Conservation (phyloP, 2,329 filamentous ascomycete genomes). For the Ceratocystis ficicola region DNA sequence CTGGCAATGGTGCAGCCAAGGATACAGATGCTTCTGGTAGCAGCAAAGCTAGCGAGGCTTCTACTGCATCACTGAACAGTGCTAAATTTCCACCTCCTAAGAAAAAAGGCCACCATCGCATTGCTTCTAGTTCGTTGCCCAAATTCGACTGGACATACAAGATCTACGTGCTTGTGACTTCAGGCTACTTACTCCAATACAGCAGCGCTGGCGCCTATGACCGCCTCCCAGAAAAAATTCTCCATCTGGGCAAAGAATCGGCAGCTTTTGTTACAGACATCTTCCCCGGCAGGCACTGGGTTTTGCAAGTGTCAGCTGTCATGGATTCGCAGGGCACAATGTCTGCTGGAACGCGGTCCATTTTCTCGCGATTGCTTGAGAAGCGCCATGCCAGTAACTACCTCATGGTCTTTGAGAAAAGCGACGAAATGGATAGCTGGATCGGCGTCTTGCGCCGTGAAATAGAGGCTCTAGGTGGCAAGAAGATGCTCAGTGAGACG, state of each 20-base stretch:
- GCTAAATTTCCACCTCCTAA: conserved; percentile 9
- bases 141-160: conserved; percentile 57
- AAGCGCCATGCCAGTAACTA: conserved; percentile 50
- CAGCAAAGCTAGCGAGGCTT: conserved; percentile 6
- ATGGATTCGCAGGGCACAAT: conserved; percentile 44
- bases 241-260: conserved; percentile 60
- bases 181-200: conserved; percentile 65
- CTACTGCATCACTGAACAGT: not conserved
- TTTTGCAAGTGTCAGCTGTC: conserved; percentile 59
- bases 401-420: conserved; percentile 59
- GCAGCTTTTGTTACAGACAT: conserved; percentile 70
- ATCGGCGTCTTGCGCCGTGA: conserved; percentile 54
- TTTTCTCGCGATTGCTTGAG: conserved; percentile 47
- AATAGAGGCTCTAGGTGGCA: conserved; percentile 59
- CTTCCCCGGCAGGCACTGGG: conserved; percentile 69
- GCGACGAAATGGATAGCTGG: conserved; percentile 67
- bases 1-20: not conserved
- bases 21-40: conserved; percentile 14
- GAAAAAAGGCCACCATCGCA: conserved; percentile 39
- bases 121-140: conserved; percentile 32
- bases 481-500: conserved; percentile 49
- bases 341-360: conserved; percentile 40
- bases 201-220: conserved; percentile 57
- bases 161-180: conserved; percentile 57
- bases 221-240: conserved; percentile 58